These are phyloP conservation scores for Detonula confervacea DNA, from an alignment of 352 stramenopile genomes.

Conservation along the genomic window DNA sequence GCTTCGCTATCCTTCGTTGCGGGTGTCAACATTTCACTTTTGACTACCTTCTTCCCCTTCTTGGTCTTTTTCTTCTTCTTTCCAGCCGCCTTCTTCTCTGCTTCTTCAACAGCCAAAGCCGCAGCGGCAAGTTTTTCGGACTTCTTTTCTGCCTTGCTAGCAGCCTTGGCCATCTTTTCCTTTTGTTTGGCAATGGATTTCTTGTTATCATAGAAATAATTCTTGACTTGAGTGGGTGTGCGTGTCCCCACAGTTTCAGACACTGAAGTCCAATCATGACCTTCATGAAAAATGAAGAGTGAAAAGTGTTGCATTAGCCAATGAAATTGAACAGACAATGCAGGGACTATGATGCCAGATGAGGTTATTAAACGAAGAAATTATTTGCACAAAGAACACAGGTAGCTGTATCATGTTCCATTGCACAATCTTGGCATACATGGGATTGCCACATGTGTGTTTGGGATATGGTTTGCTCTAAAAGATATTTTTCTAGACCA, in stretches of 20 bases:
- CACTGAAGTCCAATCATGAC: constrained; percentile 70
- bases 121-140: not conserved
- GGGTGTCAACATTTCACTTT: not conserved
- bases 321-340: too few relatives aligned
- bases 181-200: constrained; percentile 70
- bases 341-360: too few relatives aligned
- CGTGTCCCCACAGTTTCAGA: constrained; percentile 73
- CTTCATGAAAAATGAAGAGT: constrained; percentile 21
- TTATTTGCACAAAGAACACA: too few relatives aligned
- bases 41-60: constrained; percentile 34
- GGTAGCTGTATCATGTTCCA: too few relatives aligned
- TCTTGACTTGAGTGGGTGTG: constrained; percentile 79
- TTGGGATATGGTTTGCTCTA: too few relatives aligned
- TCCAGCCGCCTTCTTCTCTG: not conserved
- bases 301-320: too few relatives aligned
- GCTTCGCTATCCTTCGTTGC: not conserved
- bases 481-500: too few relatives aligned
- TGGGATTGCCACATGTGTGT: too few relatives aligned
- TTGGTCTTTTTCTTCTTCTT: constrained; percentile 45
- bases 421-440: too few relatives aligned
- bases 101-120: not conserved
- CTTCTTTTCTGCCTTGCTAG: constrained; percentile 21
- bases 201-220: constrained; percentile 85
- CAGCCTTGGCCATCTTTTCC: constrained; percentile 32
- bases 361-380: too few relatives aligned